These are phyloP conservation scores for Barbarea vulgaris DNA, from an alignment of 345 rosid genomes.

Conservation along the genomic window DNA sequence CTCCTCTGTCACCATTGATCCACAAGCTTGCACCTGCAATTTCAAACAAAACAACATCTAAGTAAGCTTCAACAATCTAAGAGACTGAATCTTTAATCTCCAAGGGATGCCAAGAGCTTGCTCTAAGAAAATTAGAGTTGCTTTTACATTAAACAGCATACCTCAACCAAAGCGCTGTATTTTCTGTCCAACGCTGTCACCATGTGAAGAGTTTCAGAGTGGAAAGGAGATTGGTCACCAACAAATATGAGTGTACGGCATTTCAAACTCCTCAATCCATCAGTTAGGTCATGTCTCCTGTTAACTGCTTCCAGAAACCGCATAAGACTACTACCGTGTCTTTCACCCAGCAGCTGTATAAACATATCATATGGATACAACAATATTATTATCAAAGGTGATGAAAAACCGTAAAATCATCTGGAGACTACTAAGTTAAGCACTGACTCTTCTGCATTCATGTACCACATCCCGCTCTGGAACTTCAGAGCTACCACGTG, in stretches of 20 bases:
- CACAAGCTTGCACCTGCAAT: conserved; percentile 93
- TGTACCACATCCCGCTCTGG: conserved; percentile 85
- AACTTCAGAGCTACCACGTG: conserved; percentile 78
- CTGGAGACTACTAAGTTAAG: background rate
- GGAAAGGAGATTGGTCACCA: conserved; percentile 91
- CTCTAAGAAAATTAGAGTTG: background rate
- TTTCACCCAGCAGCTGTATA: conserved; percentile 76
- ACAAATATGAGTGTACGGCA: conserved; percentile 94
- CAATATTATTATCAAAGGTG: background rate
- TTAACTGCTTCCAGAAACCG: conserved; percentile 78
- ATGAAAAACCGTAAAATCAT: background rate
- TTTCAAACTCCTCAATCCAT: conserved; percentile 66
- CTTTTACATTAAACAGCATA: conserved; percentile 11
- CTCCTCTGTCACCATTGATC: conserved; percentile 99
- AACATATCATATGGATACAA: conserved; percentile 22
- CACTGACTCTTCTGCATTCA: conserved; percentile 78
- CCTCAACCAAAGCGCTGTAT: conserved; percentile 92
- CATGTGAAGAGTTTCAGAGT: conserved; percentile 83
- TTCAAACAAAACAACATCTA: conserved; percentile 13
- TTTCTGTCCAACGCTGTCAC: conserved; percentile 77
- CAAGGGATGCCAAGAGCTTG: background rate
- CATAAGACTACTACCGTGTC: conserved; percentile 69
- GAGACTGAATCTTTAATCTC: background rate
- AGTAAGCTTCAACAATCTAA: background rate
- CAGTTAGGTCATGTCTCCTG: conserved; percentile 76